Evolutionary conservation across 176 grass and related monocot species (phyloP).

Genomic region (Oropetium thomaeum): DNA sequence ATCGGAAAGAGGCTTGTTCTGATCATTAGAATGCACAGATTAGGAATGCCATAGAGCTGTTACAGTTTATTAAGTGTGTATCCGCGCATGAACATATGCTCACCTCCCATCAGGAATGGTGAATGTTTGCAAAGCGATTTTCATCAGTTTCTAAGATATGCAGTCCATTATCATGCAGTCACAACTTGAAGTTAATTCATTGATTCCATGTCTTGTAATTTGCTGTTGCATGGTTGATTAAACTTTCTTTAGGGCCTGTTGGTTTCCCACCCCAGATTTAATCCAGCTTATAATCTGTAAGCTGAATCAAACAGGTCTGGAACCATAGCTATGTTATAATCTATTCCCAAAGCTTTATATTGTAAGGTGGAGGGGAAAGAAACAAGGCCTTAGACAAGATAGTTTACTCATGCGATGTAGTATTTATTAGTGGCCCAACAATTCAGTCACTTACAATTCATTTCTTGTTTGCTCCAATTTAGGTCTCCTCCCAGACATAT

Average conservation of each 20-base stretch:
- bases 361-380: no score
- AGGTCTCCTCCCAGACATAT: slow-evolving; percentile 95
- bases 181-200: neutral
- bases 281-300: no score
- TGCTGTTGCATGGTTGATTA: no score
- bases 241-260: neutral
- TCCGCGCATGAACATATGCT: neutral
- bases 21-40: neutral
- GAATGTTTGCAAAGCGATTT: neutral
- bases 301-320: no score
- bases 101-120: neutral
- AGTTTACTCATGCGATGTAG: neutral
- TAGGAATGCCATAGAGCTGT: neutral
- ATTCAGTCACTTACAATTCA: neutral
- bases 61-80: neutral
- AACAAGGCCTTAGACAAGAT: no score
- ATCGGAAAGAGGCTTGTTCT: neutral
- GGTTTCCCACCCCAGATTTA: no score
- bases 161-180: neutral
- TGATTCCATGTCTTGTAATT: no score
- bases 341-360: no score
- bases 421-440: neutral
- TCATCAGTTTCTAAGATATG: neutral
- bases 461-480: neutral
- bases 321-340: no score